Evolutionary conservation across 2,329 filamentous ascomycete genomes (phyloP), one percentile per base, ranked within the genome.

Genomic region (Fusarium setosum): DNA sequence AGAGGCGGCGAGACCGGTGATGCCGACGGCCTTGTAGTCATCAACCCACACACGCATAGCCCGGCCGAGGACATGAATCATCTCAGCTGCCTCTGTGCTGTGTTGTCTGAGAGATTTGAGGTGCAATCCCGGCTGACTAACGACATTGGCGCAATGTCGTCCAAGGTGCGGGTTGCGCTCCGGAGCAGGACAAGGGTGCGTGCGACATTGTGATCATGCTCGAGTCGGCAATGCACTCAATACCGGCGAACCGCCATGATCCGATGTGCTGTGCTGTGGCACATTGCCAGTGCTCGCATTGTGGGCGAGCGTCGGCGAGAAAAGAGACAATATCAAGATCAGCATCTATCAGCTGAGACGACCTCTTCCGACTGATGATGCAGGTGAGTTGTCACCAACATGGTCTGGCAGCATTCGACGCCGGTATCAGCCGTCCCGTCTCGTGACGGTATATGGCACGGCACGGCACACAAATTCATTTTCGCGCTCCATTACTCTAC

Each of bases 381-480:
- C 62, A 67, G 54, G 55, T 69, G 62, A 67, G 65, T 60, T 63
- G 65, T 68, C 54, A 55, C 65, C 44, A 45, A 58, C 64, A 67
- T 65, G 42, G 41, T 45, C 61, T 37, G 51, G 55, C 55, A 49
- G 37, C 50, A 56, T 45, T 41, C 29, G 29, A 49, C 34, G 24
- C 41, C 52, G 53, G 34, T 34, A 45, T 58, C 48, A 65, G 52
- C 48, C 54, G 20, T 38, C 44, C 41, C 38, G 56, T 52, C 61
- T 62, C 50, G 61, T 67, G 64, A 67, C 65, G 61, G 37, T 52
- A 56, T 67, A 54, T 67, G 41, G 35, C 52, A 60, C 47, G 51
- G 53, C 63, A 54, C 65, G 41, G 35, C 52, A 60, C 47, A 56
- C 57, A 56, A 26, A 26, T 17, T 37, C n/a, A 41, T 41, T 41